Conservation (phyloP, 352 stramenopile species). For the Blastocystis hominis region DNA sequence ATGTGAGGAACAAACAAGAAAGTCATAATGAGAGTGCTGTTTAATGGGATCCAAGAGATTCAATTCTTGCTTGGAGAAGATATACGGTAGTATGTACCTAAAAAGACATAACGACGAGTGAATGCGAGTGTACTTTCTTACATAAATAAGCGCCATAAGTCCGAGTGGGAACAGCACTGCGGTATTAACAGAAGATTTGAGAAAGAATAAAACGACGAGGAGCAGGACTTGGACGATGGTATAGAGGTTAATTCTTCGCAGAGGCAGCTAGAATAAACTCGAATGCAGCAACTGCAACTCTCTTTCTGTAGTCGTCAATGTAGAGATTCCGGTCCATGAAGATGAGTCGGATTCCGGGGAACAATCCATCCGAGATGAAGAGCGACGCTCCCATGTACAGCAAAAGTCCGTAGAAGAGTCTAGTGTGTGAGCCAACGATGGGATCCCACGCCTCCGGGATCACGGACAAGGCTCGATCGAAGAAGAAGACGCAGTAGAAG, state of each 20-base stretch:
- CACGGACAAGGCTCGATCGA: neutral
- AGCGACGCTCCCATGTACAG: conserved; percentile 9
- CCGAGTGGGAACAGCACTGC: conserved; percentile 29
- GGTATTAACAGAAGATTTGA: neutral
- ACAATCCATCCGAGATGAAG: neutral
- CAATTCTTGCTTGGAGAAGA: conserved; percentile 25
- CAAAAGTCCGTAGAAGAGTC: conserved; percentile 13
- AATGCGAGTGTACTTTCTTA: neutral
- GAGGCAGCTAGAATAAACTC: neutral
- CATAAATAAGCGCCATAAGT: conserved; percentile 16
- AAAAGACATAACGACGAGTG: neutral
- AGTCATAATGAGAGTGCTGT: neutral
- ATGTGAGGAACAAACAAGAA: neutral
- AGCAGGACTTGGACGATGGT: neutral
- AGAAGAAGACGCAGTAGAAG: conserved; percentile 7
- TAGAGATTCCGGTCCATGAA: conserved; percentile 21
- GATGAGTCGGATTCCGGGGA: neutral
- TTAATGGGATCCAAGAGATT: conserved; percentile 20
- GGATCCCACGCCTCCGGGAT: neutral
- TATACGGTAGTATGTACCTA: neutral
- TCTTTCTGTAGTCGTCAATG: neutral
- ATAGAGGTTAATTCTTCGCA: conserved; percentile 23
- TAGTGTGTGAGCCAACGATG: neutral
- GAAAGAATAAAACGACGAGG: neutral
- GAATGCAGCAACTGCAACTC: neutral